phyloP scores from a whole-genome alignment of 2,329 filamentous ascomycete species.

The Trichoderma pleuroti region DNA sequence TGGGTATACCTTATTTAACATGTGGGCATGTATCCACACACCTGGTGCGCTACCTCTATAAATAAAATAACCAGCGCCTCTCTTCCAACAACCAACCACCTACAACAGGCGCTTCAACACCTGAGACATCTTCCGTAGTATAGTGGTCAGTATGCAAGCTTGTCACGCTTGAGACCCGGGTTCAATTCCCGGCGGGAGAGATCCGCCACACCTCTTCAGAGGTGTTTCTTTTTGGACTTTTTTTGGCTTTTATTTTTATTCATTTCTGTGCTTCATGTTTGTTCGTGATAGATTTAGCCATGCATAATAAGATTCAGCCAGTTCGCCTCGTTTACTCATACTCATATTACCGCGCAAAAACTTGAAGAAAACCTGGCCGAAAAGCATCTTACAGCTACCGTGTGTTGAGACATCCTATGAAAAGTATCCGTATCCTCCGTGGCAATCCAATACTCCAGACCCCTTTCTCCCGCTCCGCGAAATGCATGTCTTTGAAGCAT shows the following conservation, averaged over 20 bases:
- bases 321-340: background rate
- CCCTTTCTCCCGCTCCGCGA: slow-evolving; percentile 18
- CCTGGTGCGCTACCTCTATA: background rate
- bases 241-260: background rate
- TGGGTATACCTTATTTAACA: background rate
- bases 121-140: slow-evolving; percentile 18
- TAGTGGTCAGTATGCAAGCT: slow-evolving; percentile 19
- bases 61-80: background rate
- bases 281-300: background rate
- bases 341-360: background rate
- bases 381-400: background rate
- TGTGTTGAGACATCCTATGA: background rate
- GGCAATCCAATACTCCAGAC: slow-evolving; percentile 18
- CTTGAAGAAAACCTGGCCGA: background rate
- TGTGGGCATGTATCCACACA: background rate
- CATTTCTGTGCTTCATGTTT: background rate
- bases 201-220: slow-evolving; percentile 14
- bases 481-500: slow-evolving; percentile 17
- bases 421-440: background rate
- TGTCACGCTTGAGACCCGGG: slow-evolving; percentile 19
- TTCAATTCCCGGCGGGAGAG: slow-evolving; percentile 20
- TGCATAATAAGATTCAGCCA: background rate
- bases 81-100: background rate
- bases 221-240: background rate
- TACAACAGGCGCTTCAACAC: slow-evolving; percentile 8